Evolutionary conservation across 805 yeast genomes (phyloP), one percentile per base, ranked within the genome.

Genomic region (Cephaloascus fragrans): DNA sequence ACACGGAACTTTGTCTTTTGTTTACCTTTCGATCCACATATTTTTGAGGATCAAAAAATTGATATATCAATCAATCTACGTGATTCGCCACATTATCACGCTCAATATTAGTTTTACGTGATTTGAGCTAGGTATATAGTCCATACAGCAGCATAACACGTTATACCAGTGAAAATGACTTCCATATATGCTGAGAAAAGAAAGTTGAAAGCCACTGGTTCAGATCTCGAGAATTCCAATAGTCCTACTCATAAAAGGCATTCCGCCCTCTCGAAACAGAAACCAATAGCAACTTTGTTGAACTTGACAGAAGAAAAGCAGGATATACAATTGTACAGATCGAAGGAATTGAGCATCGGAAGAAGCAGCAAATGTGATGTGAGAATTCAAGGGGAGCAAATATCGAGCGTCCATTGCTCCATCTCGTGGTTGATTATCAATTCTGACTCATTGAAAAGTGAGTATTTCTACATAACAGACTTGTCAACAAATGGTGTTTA

Each of bases 381-480:
- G 12, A 57, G 62, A 3, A 55, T 83, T 3, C 42, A 48, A n/a
- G 80, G 77, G 8, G 56, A 62, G 1, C 88, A 82, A 47, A 76
- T 81, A 6, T 81, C 88, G 0, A 75, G 85, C 0, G 61, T 64
- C 23, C 90, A 83, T 51, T 77, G 85, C 47, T 69, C 69, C 39
- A 53, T 82, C 8, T 55, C 69, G 3, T 55, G 71, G 4, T 59
- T 74, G 38, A 50, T 61, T 39, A 53, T 64, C 45, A 53, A 57
- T 18, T 49, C 59, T 3, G 29, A 63, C 61, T 16, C 41, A 49
- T 17, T 46, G 33, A 40, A 15, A 41, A 43, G 44, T 44, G 73
- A 52, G 43, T 59, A 41, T 45, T 67, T 49, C 14, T 64, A 72
- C 44, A 50, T 81, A 9, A 67, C 74, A 3, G 90, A 82, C 53